Percentiles rank a stretch among this genome's conserved stretches.
Conservation (phyloP, 2,329 filamentous ascomycete genomes). For the Aspergillus unguis region DNA sequence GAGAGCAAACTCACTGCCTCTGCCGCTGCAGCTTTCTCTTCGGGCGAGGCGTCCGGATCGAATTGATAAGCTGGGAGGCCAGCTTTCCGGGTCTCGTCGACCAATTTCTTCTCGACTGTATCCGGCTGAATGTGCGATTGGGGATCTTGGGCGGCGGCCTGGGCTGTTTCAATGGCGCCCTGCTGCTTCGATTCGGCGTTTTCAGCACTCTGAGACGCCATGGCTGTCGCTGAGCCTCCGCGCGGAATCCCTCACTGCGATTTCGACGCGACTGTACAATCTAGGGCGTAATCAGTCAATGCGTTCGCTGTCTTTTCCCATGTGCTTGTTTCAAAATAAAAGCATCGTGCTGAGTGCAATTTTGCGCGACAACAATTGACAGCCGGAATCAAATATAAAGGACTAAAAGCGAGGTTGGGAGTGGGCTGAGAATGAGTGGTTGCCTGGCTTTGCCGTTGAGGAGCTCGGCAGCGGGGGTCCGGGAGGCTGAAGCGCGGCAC, state of each 20-base stretch:
- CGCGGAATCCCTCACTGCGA: constrained; percentile 18
- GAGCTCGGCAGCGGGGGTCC: constrained; percentile 13
- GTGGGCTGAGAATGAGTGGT: constrained; percentile 11
- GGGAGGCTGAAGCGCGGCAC: constrained; percentile 10
- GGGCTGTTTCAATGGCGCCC: constrained; percentile 72
- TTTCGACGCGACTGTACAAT: constrained; percentile 9
- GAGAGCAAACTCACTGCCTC: constrained; percentile 60
- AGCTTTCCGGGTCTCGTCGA: constrained; percentile 73
- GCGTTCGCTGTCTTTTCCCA: constrained; percentile 1
- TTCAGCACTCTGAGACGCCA: constrained; percentile 32
- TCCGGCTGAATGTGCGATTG: constrained; percentile 61
- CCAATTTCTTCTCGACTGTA: constrained; percentile 68
- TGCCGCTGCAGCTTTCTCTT: constrained; percentile 79
- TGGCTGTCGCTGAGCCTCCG: constrained; percentile 20
- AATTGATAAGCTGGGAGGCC: constrained; percentile 81
- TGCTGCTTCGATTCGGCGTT: constrained; percentile 73
- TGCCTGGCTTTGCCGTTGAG: constrained; percentile 9
- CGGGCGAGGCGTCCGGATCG: constrained; percentile 76
- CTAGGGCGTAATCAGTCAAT: not conserved
- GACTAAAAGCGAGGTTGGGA: not conserved
- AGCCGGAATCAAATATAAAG: not conserved
- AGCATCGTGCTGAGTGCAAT: no score
- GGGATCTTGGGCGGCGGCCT: constrained; percentile 52
- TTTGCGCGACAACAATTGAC: not conserved
- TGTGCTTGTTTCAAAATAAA: not conserved